A percentile compares a stretch with the other conserved stretches of the same genome.
Conservation (phyloP, 495 filamentous ascomycete species). For the Tuber melanosporum region DNA sequence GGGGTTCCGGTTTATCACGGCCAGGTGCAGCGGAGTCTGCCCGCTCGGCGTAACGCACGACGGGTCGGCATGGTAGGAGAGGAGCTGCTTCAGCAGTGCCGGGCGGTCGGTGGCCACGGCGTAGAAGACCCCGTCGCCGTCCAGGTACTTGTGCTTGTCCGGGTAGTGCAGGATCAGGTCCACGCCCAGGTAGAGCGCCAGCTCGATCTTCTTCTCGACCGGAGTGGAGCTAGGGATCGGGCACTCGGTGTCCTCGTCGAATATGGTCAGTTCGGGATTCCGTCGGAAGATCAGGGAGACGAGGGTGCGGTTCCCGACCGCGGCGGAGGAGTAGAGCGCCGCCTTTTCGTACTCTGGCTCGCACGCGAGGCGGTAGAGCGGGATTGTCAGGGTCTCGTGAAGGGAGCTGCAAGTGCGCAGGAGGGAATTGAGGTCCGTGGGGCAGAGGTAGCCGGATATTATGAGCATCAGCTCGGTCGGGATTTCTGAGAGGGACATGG, state of each 20-base stretch:
- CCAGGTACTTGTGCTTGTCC: background rate
- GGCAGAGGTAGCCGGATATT: background rate
- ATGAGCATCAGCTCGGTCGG: conserved; percentile 5
- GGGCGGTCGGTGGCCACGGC: background rate
- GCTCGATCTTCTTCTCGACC: conserved; percentile 1
- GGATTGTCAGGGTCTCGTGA: background rate
- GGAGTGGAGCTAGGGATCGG: background rate
- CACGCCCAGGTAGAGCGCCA: background rate
- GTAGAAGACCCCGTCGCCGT: background rate
- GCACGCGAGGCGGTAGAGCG: background rate
- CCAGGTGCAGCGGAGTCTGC: background rate
- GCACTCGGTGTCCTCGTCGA: background rate
- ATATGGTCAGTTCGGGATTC: background rate
- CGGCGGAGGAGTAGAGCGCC: background rate
- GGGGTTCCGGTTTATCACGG: background rate
- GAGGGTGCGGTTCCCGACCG: background rate
- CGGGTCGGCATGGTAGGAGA: background rate
- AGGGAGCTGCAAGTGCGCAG: background rate
- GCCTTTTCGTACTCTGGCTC: background rate
- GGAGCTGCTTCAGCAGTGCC: background rate
- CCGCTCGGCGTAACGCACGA: background rate
- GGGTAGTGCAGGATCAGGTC: background rate
- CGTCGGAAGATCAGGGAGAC: background rate
- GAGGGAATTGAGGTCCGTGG: conserved; percentile 13
- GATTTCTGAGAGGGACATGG: background rate